Evolutionary conservation across 371 early-diverging fungal species (phyloP), one percentile per base, ranked within the genome.

Genomic region (Sporodiniella umbellata): DNA sequence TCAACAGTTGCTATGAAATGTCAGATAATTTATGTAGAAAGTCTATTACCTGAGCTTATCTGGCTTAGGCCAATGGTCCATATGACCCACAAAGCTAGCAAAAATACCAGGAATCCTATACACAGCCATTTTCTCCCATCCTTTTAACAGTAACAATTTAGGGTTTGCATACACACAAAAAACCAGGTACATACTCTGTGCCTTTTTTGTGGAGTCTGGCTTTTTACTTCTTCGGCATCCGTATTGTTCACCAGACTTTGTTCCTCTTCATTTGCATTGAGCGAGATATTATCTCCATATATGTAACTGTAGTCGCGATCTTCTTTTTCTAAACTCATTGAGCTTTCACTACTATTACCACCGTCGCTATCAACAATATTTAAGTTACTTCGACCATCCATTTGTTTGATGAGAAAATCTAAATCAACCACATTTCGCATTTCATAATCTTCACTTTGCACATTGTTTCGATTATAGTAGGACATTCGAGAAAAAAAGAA

Each of bases 1-100:
- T 54, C 44, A 26, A 11, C 11, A 18, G 12, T 24, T 19, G 22
- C 53, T 53, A 31, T 10, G 17, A 39, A 28, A 25, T 28, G 7
- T 28, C 8, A 1, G 3, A 45, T 18, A 2, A 45, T 19, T 8
- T 15, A 35, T 23, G 37, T 10, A 40, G 8, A 40, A 2, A 35
- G 15, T 14, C 15, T 3, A 2, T 23, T 53, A 48, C 54, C 50
- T 28, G 53, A 48, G 0, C 57, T 50, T 42, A 56, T 48, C 38
- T 56, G 56, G n/a, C 57, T 56, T 8, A 44, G 68, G 50, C 60
- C 70, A 60, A 61, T 51, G n/a, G 65, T 64, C 74, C 51, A 78
- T 42, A 53, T 52, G 8, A 62, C 11, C 66, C 66, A 66, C 37
- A 57, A 48, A 12, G 48, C 7, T 10, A 66, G 33, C 14, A 62